Base-by-base conservation (phyloP, 2,329 filamentous ascomycete genomes). In the Hortaea werneckii region DNA sequence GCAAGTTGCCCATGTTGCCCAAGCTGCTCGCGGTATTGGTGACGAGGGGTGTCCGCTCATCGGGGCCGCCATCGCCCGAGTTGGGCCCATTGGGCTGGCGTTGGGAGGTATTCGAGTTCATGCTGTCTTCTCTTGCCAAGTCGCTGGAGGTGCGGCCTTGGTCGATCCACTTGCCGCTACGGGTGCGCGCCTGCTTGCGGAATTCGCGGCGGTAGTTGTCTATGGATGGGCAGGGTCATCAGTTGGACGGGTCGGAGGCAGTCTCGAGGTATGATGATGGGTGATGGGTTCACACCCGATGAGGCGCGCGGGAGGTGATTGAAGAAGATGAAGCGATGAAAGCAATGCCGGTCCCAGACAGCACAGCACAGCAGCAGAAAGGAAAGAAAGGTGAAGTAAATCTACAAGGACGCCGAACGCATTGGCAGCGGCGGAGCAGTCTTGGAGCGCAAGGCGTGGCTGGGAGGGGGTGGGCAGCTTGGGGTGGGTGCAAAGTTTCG, bases 1-100 rank as follows among this genome's bases (percentile, higher is more conserved):
- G 41, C 34, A 48, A 35, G 38, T 34, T 39, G 29, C 45, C 46
- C 35, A 48, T 44, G 51, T 52, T 54, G 10, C 51, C 50, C 32
- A 53, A 26, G 34, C 48, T 48, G 27, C 46, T 49, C 9, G 35
- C 43, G 42, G 44, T 42, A 29, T 45, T 41, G 40, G 46, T 48
- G 42, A 56, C 44, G 30, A 58, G 53, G 6, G 57, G 56, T 2
- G 56, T 56, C 47, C 44, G 41, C 39, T 46, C 48, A 32, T 53
- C 42, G 12, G 40, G 40, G 27, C 41, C 26, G 41, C 47, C 43
- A 29, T 51, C 45, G 40, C 45, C 41, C 5, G 42, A 11, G 8
- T 20, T 37, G 12, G 27, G 39, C 6, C 40, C 37, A 26, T 45
- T 39, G 28, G 29, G 6, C 27, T 39, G 12, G 20, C 4, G 20